These are phyloP conservation scores for Chlorella sorokiniana DNA, from an alignment of 139 green algal genomes.

Conservation along the genomic window DNA sequence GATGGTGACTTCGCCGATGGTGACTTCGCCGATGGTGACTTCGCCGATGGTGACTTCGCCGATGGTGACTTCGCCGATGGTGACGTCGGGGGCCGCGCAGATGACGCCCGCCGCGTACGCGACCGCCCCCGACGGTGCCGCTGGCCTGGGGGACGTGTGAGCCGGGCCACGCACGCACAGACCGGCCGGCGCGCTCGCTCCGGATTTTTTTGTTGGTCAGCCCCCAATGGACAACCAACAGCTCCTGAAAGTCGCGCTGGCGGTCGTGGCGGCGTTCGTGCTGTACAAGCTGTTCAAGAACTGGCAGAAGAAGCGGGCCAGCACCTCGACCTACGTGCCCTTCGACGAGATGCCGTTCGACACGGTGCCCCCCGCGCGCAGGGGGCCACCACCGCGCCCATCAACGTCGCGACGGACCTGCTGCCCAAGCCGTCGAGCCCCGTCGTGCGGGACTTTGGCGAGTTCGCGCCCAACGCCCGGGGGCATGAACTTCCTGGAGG, in stretches of 20 bases:
- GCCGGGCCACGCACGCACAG: not conserved
- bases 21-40: too few relatives aligned
- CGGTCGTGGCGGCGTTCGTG: not conserved
- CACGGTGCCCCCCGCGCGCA: not conserved
- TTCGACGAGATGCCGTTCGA: not conserved
- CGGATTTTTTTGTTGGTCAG: not conserved
- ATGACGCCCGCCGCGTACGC: too few relatives aligned
- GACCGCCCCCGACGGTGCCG: too few relatives aligned
- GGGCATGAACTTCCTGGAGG: not conserved
- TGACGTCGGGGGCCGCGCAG: too few relatives aligned
- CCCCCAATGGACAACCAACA: not conserved
- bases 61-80: too few relatives aligned
- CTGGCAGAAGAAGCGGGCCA: not conserved
- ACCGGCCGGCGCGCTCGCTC: not conserved
- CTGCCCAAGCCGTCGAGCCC: not conserved
- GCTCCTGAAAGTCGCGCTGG: not conserved
- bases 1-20: too few relatives aligned
- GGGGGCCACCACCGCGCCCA: not conserved
- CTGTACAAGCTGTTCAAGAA: not conserved
- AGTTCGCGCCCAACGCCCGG: not conserved
- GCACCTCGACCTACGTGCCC: not conserved
- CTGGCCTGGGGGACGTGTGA: too few relatives aligned
- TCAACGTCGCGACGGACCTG: not conserved
- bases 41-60: too few relatives aligned
- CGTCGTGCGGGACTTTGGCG: not conserved